Conservation (phyloP, 148 eudicot genomes). For the Mesembryanthemum crystallinum region DNA sequence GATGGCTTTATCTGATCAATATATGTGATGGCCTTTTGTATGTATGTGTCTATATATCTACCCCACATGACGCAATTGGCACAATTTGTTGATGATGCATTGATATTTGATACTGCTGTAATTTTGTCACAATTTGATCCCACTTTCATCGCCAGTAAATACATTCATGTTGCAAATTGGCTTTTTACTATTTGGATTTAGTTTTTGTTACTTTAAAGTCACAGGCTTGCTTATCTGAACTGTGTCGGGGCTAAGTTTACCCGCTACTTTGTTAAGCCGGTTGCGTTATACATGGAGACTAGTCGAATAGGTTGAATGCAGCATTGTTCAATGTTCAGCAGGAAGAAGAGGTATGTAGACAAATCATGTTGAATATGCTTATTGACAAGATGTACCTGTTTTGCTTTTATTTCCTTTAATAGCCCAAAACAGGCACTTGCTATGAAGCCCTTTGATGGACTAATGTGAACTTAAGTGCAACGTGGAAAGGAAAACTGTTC, state of each 20-base stretch:
- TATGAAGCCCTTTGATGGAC: too few species aligned
- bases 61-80: slow-evolving; percentile 2
- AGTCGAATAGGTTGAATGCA: too few species aligned
- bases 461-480: too few species aligned
- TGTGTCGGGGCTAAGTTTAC: neutral
- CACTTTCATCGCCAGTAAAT: neutral
- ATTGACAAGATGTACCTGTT: neutral
- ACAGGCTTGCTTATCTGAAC: neutral
- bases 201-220: neutral
- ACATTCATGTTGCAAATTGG: neutral
- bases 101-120: neutral
- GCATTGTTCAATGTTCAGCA: neutral
- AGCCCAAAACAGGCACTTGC: too few species aligned
- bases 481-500: too few species aligned
- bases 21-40: slow-evolving; percentile 2
- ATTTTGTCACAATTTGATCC: neutral
- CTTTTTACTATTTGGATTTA: neutral
- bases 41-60: neutral
- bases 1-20: slow-evolving; percentile 4
- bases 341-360: too few species aligned
- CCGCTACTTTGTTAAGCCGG: too few species aligned
- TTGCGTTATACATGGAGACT: too few species aligned
- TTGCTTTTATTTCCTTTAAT: neutral
- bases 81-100: slow-evolving; percentile 16
- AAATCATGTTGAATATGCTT: neutral